phyloP scores from a whole-genome alignment of 805 yeast species.

The Candida orba region DNA sequence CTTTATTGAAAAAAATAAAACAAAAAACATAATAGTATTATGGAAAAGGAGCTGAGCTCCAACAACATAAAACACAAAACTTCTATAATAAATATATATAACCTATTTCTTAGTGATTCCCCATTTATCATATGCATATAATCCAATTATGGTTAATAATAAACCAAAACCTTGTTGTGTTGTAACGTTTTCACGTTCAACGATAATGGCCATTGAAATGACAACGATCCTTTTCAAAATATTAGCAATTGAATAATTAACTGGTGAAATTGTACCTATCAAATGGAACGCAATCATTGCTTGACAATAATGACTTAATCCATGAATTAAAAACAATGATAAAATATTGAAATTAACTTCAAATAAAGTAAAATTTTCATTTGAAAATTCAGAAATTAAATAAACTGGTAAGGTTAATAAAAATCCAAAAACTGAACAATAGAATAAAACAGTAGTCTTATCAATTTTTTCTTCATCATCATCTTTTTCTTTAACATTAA shows the following conservation, averaged over 20 bases:
- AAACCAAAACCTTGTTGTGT: slow-evolving; percentile 48
- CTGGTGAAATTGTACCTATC: slow-evolving; percentile 64
- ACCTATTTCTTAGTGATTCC: slow-evolving; percentile 28
- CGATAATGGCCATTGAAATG: slow-evolving; percentile 54
- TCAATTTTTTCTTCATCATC: slow-evolving; percentile 41
- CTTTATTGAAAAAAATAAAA: too few species aligned
- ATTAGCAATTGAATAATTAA: slow-evolving; percentile 73
- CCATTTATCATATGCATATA: slow-evolving; percentile 72
- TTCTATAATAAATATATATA: neutral
- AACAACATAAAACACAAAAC: too few species aligned
- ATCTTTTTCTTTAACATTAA: slow-evolving; percentile 14
- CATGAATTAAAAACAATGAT: slow-evolving; percentile 48
- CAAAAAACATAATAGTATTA: neutral
- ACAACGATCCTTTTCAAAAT: slow-evolving; percentile 68
- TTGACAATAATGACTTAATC: slow-evolving; percentile 63
- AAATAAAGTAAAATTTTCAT: slow-evolving; percentile 20
- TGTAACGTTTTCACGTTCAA: slow-evolving; percentile 44
- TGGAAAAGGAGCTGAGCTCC: neutral
- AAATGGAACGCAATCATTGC: slow-evolving; percentile 71
- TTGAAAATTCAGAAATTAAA: slow-evolving; percentile 43
- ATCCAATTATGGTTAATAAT: slow-evolving; percentile 47
- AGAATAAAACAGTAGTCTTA: slow-evolving; percentile 62
- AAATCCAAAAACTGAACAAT: slow-evolving; percentile 68
- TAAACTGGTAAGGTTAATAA: slow-evolving; percentile 61
- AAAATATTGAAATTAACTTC: slow-evolving; percentile 26